A percentile compares a stretch with the other conserved stretches of the same genome.
These are phyloP conservation scores for Phytopythium litorale DNA, from an alignment of 352 stramenopile species.

Conservation along the genomic window DNA sequence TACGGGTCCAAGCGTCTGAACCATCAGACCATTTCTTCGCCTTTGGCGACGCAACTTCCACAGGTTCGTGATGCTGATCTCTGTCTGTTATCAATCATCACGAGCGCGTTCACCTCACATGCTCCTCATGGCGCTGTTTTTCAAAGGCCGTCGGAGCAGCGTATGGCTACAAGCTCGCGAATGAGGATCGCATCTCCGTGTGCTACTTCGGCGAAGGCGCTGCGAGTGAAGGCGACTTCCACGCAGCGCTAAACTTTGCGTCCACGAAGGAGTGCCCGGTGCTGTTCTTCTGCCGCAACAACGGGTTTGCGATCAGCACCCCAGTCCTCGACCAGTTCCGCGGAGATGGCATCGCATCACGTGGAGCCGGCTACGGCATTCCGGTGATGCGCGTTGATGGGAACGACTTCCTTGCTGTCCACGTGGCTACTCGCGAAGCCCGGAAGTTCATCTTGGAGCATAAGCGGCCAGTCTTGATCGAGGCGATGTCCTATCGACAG, in stretches of 20 bases:
- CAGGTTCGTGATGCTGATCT: slow-evolving; percentile 36
- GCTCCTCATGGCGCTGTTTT: not conserved
- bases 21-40: slow-evolving; percentile 97
- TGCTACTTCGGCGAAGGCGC: slow-evolving; percentile 98
- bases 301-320: slow-evolving; percentile 98
- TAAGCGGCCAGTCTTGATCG: slow-evolving; percentile 93
- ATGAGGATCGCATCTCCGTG: slow-evolving; percentile 89
- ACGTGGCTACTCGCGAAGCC: slow-evolving; percentile 89
- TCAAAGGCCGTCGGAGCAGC: slow-evolving; percentile 93
- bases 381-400: slow-evolving; percentile 96
- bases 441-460: slow-evolving; percentile 89
- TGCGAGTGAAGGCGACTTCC: slow-evolving; percentile 96
- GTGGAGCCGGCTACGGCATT: slow-evolving; percentile 96
- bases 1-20: slow-evolving; percentile 95
- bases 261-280: slow-evolving; percentile 94
- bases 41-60: slow-evolving; percentile 96
- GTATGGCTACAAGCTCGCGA: slow-evolving; percentile 95
- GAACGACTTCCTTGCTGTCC: slow-evolving; percentile 97
- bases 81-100: not conserved
- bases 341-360: slow-evolving; percentile 95
- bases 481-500: slow-evolving; percentile 98
- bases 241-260: slow-evolving; percentile 96
- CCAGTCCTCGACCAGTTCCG: slow-evolving; percentile 95
- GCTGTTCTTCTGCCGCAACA: slow-evolving; percentile 98
- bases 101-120: not conserved